phyloP scores from a whole-genome alignment of 1,284 basidiomycete species.

The Sanghuangporus baumii region DNA sequence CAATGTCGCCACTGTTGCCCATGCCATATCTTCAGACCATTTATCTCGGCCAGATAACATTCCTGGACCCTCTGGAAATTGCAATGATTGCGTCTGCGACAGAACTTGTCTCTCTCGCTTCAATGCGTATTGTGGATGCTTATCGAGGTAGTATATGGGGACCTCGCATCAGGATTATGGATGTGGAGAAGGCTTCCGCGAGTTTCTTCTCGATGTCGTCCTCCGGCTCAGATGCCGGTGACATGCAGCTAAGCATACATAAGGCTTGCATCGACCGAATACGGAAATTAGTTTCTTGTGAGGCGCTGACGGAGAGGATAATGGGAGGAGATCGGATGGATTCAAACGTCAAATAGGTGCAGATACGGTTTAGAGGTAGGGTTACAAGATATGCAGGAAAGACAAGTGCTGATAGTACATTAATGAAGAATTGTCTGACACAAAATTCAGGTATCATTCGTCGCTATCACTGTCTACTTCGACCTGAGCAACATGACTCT shows the following conservation, averaged over 20 bases:
- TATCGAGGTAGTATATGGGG: slow-evolving; percentile 57
- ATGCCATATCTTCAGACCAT: slow-evolving; percentile 37
- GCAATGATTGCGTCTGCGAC: slow-evolving; percentile 32
- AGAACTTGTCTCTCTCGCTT: slow-evolving; percentile 27
- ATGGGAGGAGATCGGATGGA: slow-evolving; percentile 50
- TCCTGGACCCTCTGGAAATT: slow-evolving; percentile 36
- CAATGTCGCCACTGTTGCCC: not conserved
- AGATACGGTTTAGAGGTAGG: not conserved
- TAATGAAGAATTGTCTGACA: not conserved
- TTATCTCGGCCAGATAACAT: slow-evolving; percentile 44
- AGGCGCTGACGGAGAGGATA: slow-evolving; percentile 46
- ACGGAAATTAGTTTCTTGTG: slow-evolving; percentile 38
- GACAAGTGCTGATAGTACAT: too few relatives aligned
- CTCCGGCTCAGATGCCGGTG: not conserved
- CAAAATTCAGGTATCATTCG: not conserved
- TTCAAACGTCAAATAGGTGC: not conserved
- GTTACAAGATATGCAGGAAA: not conserved
- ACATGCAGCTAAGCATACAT: not conserved
- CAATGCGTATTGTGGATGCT: slow-evolving; percentile 44
- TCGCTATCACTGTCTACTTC: slow-evolving; percentile 19
- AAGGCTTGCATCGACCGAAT: slow-evolving; percentile 28
- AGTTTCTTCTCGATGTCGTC: not conserved
- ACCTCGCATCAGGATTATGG: slow-evolving; percentile 33
- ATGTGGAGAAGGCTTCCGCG: slow-evolving; percentile 32
- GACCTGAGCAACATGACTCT: slow-evolving; percentile 8